Percentiles rank a stretch among this genome's conserved stretches.
Evolutionary conservation across 257 asterid genomes (phyloP).

Genomic region (Solanum rostratum): DNA sequence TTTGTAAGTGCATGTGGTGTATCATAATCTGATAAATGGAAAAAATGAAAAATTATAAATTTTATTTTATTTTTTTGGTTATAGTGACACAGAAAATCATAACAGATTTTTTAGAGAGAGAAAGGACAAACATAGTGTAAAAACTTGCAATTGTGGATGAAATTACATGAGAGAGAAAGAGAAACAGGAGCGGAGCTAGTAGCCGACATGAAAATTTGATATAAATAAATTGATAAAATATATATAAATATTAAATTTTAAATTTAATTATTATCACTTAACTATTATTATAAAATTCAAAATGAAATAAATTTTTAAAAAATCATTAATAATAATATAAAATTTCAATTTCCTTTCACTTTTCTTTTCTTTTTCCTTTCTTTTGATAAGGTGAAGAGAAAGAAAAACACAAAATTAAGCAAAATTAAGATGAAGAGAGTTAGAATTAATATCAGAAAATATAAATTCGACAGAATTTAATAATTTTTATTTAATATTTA

Average conservation of each 20-base stretch:
- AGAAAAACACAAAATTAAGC: not conserved
- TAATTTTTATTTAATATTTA: not conserved
- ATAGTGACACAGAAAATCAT: not conserved
- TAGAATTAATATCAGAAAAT: no score
- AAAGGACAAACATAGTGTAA: not conserved
- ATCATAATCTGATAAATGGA: constrained; percentile 17
- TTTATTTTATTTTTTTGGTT: not conserved
- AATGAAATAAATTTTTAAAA: no score
- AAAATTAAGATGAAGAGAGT: constrained; percentile 15
- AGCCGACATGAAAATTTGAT: not conserved
- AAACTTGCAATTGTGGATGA: not conserved
- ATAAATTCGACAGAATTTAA: not conserved
- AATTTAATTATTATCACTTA: not conserved
- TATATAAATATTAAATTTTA: not conserved
- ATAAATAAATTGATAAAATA: not conserved
- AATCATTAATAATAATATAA: no score
- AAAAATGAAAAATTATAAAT: not conserved
- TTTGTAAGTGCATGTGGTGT: constrained; percentile 36
- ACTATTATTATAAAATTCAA: not conserved
- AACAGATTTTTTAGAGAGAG: not conserved
- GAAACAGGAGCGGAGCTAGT: not conserved
- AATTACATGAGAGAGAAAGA: not conserved
- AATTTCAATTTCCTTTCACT: no score
- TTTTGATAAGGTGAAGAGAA: constrained; percentile 26
- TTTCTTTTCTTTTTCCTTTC: not conserved